phyloP scores from a whole-genome alignment of 2,329 filamentous ascomycete species.

The Claviceps capensis region DNA sequence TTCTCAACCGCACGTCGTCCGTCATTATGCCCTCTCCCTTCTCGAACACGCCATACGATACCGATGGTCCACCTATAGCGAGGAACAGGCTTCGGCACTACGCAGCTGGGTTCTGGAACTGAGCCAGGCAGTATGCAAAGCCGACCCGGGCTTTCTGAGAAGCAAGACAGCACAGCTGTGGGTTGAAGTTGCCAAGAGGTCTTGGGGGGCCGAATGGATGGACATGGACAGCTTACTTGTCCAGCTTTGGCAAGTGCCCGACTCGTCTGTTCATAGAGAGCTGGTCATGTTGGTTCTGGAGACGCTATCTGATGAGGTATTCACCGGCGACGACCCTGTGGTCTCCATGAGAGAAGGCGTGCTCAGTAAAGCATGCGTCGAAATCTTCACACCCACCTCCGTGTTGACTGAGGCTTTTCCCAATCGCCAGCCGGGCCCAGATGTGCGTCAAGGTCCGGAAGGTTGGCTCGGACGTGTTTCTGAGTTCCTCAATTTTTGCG shows the following conservation, averaged over 20 bases:
- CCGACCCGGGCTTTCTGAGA: constrained; percentile 70
- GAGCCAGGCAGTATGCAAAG: constrained; percentile 52
- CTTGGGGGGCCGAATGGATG: constrained; percentile 86
- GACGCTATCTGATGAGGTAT: constrained; percentile 85
- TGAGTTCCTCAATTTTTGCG: constrained; percentile 58
- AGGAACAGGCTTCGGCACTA: constrained; percentile 53
- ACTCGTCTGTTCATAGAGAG: constrained; percentile 57
- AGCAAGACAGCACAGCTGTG: constrained; percentile 93
- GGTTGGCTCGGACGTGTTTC: constrained; percentile 78
- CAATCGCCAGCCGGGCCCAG: constrained; percentile 51
- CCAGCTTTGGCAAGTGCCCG: constrained; percentile 62
- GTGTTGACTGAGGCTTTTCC: constrained; percentile 67
- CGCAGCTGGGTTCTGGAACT: constrained; percentile 68
- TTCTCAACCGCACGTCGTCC: constrained; percentile 64
- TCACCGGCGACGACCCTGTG: constrained; percentile 77
- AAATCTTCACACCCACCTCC: constrained; percentile 73
- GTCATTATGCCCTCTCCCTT: constrained; percentile 86
- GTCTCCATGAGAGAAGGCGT: constrained; percentile 71
- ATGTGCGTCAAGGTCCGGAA: constrained; percentile 64
- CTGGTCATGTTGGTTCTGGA: constrained; percentile 82
- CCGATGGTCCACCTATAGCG: constrained; percentile 61
- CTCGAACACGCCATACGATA: constrained; percentile 84
- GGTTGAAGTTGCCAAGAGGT: constrained; percentile 87
- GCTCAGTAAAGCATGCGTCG: constrained; percentile 79
- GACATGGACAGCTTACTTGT: constrained; percentile 83